A percentile compares a stretch with the other conserved stretches of the same genome.
These are phyloP conservation scores for Aureobasidium sp. DNA, from an alignment of 2,329 filamentous ascomycete genomes.

Conservation along the genomic window DNA sequence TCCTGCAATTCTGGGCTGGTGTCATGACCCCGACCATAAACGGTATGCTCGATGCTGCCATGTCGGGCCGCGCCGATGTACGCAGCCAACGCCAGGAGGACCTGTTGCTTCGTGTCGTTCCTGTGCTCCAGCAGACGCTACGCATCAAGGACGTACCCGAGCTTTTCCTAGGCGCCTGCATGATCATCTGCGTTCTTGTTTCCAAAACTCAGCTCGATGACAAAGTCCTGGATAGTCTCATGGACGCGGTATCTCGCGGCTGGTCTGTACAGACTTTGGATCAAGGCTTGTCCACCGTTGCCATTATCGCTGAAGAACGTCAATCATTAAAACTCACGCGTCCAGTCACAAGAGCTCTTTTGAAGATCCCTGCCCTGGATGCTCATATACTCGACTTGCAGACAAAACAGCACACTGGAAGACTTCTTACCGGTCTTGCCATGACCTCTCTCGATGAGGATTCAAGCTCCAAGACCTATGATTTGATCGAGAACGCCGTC, in stretches of 20 bases:
- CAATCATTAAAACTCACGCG: constrained; percentile 62
- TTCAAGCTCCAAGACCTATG: constrained; percentile 50
- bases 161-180: constrained; percentile 80
- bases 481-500: constrained; percentile 55
- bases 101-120: constrained; percentile 61
- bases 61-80: constrained; percentile 67
- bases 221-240: constrained; percentile 71
- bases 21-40: constrained; percentile 79
- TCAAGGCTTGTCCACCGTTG: constrained; percentile 70
- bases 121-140: constrained; percentile 68
- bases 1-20: constrained; percentile 87
- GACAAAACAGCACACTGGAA: constrained; percentile 60
- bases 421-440: constrained; percentile 64
- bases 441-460: constrained; percentile 57
- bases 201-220: constrained; percentile 76
- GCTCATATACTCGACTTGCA: constrained; percentile 55
- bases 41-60: constrained; percentile 69
- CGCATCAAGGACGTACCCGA: constrained; percentile 69
- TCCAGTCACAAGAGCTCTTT: constrained; percentile 61
- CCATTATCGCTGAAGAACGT: constrained; percentile 74
- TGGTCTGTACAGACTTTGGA: constrained; percentile 68
- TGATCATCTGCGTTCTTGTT: constrained; percentile 79
- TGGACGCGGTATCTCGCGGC: constrained; percentile 76
- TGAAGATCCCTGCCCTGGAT: constrained; percentile 57
- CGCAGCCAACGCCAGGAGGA: constrained; percentile 77